Evolutionary conservation across 2,329 filamentous ascomycete species (phyloP).

Genomic region (Fusarium abutilonis): DNA sequence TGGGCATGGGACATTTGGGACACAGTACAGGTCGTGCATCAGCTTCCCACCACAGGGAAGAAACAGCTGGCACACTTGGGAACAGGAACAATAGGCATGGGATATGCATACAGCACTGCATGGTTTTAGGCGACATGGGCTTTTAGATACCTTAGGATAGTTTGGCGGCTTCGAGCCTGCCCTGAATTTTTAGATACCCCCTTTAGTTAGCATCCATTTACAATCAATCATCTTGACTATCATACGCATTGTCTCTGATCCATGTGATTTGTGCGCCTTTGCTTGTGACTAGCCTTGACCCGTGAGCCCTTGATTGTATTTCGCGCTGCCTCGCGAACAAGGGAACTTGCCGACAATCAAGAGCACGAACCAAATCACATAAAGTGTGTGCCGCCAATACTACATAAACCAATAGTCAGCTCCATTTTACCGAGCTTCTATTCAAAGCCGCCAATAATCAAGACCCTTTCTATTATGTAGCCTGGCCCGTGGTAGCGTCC

Average conservation of each 20-base stretch:
- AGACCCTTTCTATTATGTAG: conserved; percentile 22
- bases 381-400: conserved; percentile 23
- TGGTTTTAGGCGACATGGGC: conserved; percentile 26
- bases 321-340: neutral
- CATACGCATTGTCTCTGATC: conserved; percentile 2
- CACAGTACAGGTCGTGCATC: conserved; percentile 29
- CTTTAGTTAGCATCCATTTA: conserved; percentile 29
- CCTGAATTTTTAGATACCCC: conserved; percentile 40
- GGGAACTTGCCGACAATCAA: conserved; percentile 11
- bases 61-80: conserved; percentile 32
- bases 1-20: conserved; percentile 21
- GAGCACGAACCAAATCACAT: conserved; percentile 9
- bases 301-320: neutral
- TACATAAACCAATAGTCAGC: conserved; percentile 19
- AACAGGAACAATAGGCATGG: conserved; percentile 26
- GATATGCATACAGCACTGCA: conserved; percentile 28
- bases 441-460: conserved; percentile 28
- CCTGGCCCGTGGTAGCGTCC: conserved; percentile 34
- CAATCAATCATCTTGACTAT: conserved; percentile 4
- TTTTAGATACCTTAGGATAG: conserved; percentile 43
- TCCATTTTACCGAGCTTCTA: conserved; percentile 5
- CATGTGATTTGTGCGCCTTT: conserved; percentile 24
- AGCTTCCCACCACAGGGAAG: conserved; percentile 37
- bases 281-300: conserved; percentile 14
- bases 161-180: conserved; percentile 30